Evolutionary conservation across 176 grass and related monocot genomes (phyloP), one percentile per base, ranked within the genome.

Genomic region (Ensete ventricosum): DNA sequence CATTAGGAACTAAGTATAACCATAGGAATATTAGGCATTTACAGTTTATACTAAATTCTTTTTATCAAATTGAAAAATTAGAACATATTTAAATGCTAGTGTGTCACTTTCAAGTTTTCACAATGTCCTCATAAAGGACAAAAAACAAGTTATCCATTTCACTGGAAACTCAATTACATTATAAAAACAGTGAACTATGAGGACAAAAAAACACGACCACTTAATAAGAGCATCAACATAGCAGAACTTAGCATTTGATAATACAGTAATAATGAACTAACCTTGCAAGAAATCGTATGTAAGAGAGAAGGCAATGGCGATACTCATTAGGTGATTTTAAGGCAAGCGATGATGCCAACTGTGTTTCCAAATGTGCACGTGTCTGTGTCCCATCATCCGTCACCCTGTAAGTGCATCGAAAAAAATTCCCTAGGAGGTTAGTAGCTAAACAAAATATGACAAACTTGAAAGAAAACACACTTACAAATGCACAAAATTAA

Each of bases 261-360:
- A 43, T 43, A 43, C 34, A 43, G 3, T 43, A 43, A 9, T 22
- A 22, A 19, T 17, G 7, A 50, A 70, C 78, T 78, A 73, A 98
- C 95, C 88, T 99, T 64, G 95, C 89, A 73, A 99, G 78, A 83
- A 99, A 99, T 48, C 90, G 71, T 50, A 99, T 79, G 79, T 99
- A 99, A 43, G 90, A 89, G 52, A 99, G 73, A 58, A 99, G 88
- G 81, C 88, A 89, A 59, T 99, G 95, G 55, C 80, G 81, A 74
- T 99, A 94, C 71, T 99, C 95, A 67, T 91, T 85, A 81, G 95
- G 84, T 14, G 95, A 99, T 73, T 94, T 86, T 29, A 99, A 85
- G 80, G 88, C 84, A 65, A 99, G 69, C 14, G 90, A 81, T 59
- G 95, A 87, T 71, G 90, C 90, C 55, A 99, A 79, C 76, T 99